Evolutionary conservation across 441 rosid genomes (phyloP), one percentile per base, ranked within the genome.

Genomic region (Populus hybrid): DNA sequence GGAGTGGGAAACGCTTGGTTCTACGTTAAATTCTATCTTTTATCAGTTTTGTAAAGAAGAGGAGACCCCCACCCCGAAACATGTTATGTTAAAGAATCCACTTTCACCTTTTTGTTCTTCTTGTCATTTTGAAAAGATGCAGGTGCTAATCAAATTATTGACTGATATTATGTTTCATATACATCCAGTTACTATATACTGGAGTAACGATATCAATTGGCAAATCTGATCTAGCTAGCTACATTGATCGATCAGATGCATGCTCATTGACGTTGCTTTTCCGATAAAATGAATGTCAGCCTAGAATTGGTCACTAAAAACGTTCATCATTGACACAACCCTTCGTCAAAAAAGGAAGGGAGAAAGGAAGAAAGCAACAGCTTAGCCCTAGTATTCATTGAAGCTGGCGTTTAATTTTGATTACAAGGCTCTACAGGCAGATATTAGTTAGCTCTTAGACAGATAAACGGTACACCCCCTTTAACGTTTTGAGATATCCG

Each of bases 1-100:
- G 59, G 16, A n/a, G n/a, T n/a, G 16, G n/a, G 63, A 59, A 40
- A 14, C 38, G 57, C 4, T 59, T 76, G 76, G 69, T 36, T 21
- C 70, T 21, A n/a, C 8, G 32, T 36, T 71, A 35, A 19, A 35
- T 67, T 71, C 82, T 75, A 40, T 67, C 24, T 8, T 3, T n/a
- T 46, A 80, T 67, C 64, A 28, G 2, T 50, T 5, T 50, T 68
- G 11, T 35, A 9, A 26, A 66, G 11, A 66, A 30, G 73, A 34
- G 82, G 59, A 69, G 26, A 38, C 50, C 61, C 21, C 11, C 42
- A 19, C 69, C 53, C 21, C 65, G 23, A n/a, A 50, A 50, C 19
- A 50, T 50, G 59, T 50, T 16, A 50, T 16, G 59, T 50, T 50
- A 50, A 50, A 16, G 59, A 50, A 50, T 50, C 59, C 59, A 50